Evolutionary conservation across 352 stramenopile genomes (phyloP).

Genomic region (Phytophthora megakarya): DNA sequence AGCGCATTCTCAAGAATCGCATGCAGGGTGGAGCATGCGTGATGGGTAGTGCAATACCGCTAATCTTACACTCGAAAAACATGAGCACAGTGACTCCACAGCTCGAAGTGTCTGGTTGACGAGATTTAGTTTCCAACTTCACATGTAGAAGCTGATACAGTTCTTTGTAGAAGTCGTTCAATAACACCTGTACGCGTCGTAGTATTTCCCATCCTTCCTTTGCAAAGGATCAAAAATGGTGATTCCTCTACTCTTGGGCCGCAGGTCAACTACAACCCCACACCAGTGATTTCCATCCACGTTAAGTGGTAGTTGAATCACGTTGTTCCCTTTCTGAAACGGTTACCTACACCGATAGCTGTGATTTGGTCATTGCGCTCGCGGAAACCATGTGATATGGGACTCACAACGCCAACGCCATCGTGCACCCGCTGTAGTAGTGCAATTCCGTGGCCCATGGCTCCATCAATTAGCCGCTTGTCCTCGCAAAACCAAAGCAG

Average conservation of each 20-base stretch:
- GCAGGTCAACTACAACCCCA: too few relatives aligned
- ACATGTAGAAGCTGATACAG: background rate
- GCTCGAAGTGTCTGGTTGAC: background rate
- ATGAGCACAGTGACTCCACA: background rate
- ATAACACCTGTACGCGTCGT: too few relatives aligned
- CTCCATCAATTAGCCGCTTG: background rate
- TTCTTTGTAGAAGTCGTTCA: background rate
- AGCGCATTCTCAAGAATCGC: background rate
- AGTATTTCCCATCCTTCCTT: background rate
- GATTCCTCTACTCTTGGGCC: too few relatives aligned
- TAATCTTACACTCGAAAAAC: background rate
- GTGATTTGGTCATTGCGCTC: background rate
- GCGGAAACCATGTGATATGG: background rate
- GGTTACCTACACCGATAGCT: background rate
- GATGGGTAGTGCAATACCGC: background rate
- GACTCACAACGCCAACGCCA: conserved; percentile 3
- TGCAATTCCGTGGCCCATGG: background rate
- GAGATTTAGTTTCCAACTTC: background rate
- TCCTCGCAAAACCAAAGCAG: background rate
- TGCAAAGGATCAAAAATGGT: background rate
- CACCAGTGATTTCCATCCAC: too few relatives aligned
- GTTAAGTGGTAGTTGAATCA: too few relatives aligned
- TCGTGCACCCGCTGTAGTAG: conserved; percentile 4
- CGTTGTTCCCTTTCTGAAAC: too few relatives aligned
- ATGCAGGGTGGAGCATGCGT: background rate